Evolutionary conservation across 345 rosid species (phyloP), one percentile per base, ranked within the genome.

Genomic region (Brassica incana): DNA sequence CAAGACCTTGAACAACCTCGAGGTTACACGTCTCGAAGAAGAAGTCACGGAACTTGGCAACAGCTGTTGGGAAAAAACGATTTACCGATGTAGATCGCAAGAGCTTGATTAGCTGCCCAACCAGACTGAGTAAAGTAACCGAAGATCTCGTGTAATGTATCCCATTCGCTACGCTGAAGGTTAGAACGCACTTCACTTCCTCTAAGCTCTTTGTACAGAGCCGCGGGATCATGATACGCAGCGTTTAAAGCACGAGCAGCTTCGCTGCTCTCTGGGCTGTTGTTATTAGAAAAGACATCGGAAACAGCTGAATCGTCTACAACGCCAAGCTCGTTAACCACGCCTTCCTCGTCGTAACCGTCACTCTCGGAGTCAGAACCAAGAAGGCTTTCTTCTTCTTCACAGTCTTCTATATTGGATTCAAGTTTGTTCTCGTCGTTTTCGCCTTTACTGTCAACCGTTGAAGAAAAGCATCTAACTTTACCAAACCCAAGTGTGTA

Each of bases 21-120:
- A 78, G 62, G 11, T 82, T 72, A 83, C 91, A 84, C 58, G 84
- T 90, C 83, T 85, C 82, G 18, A 80, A 5, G 85, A 94, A 87
- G 71, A 90, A 90, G 12, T 20, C 64, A 2, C 83, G 72, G 65
- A 95, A 95, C 70, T 85, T 85, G 65, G 35, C 43, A 15, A 52
- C 88, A 74, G 97, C 97, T 16, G 91, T 88, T 0, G 97, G 99
- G 74, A 91, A 95, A 95, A 95, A 92, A 25, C 18, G 95, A 89
- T 84, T 64, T 82, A 69, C 97, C 97, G 64, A 95, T 87, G 73
- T 92, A 95, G 64, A 91, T 85, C 8, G 89, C 97, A 79, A 95
- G 94, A 68, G 97, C 90, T 78, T 95, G 99, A 78, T 89, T 84
- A 56, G 91, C 87, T 18, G 91, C 98, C 97, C 97, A 90, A 0